phyloP scores from a whole-genome alignment of 345 rosid species.

The Euphorbia pulcherrima region DNA sequence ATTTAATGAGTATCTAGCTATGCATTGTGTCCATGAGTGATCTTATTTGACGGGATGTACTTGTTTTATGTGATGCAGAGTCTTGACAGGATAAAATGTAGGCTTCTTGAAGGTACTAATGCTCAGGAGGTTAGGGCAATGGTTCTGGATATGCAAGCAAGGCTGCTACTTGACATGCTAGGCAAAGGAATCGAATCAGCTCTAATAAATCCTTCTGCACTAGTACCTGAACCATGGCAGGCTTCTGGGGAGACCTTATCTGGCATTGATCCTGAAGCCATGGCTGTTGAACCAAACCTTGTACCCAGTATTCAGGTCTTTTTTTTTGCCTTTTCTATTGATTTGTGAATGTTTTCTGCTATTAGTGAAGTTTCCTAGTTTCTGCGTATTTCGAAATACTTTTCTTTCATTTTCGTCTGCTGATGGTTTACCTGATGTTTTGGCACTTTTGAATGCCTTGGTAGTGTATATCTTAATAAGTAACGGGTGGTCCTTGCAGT shows the following conservation, averaged over 20 bases:
- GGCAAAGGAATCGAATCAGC: constrained; percentile 99
- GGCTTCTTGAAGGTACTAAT: constrained; percentile 94
- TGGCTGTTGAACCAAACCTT: constrained; percentile 96
- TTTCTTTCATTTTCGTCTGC: neutral
- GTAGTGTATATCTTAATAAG: neutral
- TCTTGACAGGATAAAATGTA: constrained; percentile 94
- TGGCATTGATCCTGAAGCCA: constrained; percentile 76
- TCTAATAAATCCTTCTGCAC: constrained; percentile 83
- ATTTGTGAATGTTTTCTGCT: neutral
- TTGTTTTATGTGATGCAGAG: constrained; percentile 55
- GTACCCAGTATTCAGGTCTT: constrained; percentile 69
- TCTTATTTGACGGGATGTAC: constrained; percentile 14
- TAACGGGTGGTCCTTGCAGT: neutral
- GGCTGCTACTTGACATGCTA: constrained; percentile 92
- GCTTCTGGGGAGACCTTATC: constrained; percentile 64
- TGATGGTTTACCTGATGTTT: neutral
- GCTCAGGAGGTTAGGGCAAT: constrained; percentile 99
- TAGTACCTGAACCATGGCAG: constrained; percentile 88
- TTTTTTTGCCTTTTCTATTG: constrained; percentile 12
- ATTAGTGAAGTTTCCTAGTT: neutral
- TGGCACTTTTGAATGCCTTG: neutral
- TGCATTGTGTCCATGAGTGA: constrained; percentile 10
- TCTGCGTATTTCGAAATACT: neutral
- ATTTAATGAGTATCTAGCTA: neutral
- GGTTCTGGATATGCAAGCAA: constrained; percentile 99